Conservation (phyloP, 192 early-diverging fungal species). For the Hyaloraphidium curvatum region DNA sequence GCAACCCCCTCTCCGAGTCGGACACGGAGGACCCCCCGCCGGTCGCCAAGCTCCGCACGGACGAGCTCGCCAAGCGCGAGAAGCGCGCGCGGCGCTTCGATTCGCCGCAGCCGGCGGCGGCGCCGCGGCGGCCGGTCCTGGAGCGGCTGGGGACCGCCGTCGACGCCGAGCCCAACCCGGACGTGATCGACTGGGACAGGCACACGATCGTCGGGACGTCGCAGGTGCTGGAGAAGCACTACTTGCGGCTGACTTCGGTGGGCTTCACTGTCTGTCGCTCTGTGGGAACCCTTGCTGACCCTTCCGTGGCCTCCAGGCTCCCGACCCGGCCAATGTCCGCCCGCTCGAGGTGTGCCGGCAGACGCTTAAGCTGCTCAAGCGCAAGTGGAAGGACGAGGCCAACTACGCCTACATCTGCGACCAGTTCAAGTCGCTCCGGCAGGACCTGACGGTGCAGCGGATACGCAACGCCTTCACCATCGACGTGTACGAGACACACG, state of each 20-base stretch:
- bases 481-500: slow-evolving; percentile 84
- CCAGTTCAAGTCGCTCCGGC: slow-evolving; percentile 89
- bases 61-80: slow-evolving; percentile 7
- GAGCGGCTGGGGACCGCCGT: slow-evolving; percentile 6
- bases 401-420: slow-evolving; percentile 95
- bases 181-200: slow-evolving; percentile 59
- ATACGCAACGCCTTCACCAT: slow-evolving; percentile 89
- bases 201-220: slow-evolving; percentile 80
- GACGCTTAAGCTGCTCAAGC: slow-evolving; percentile 54
- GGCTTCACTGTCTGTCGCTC: slow-evolving; percentile 8
- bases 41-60: slow-evolving; percentile 12
- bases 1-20: too few relatives aligned
- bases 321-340: slow-evolving; percentile 84
- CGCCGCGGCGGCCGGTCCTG: slow-evolving; percentile 14
- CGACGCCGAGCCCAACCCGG: slow-evolving; percentile 21
- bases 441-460: slow-evolving; percentile 90
- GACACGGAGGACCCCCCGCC: slow-evolving; percentile 15
- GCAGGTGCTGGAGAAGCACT: slow-evolving; percentile 69
- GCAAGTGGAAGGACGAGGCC: slow-evolving; percentile 59
- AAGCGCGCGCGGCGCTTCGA: slow-evolving; percentile 17
- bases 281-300: background rate
- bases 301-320: slow-evolving; percentile 29
- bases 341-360: slow-evolving; percentile 57
- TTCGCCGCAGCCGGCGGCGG: slow-evolving; percentile 7
- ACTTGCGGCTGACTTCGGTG: slow-evolving; percentile 79